Evolutionary conservation across 306 rosid genomes (phyloP), one percentile per base, ranked within the genome.

Genomic region (Malus fusca): DNA sequence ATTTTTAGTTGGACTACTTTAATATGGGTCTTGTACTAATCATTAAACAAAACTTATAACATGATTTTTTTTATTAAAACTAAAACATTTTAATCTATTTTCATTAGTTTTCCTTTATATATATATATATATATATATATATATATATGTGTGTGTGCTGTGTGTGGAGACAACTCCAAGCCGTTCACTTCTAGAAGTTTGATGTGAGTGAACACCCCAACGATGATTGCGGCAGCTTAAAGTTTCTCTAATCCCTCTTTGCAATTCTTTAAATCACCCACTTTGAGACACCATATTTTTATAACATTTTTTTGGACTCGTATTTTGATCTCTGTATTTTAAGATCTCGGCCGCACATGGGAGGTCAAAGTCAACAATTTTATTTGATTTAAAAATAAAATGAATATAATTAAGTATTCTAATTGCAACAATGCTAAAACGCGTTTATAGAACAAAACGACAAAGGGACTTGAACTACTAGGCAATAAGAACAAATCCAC

Each of bases 281-380:
- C 77, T 74, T 74, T 74, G 60, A 61, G 77, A 43, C 59, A 26
- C 28, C 22, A 8, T 22, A 26, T 15, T 25, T 26, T 56, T 11
- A 56, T 56, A 56, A 58, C 59, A 43, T 61, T 19, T 60, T 25
- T 31, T 65, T 25, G 23, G 43, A 60, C 77, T n/a, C 22, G 31
- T n/a, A 6, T 19, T 12, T 26, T 23, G 73, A 37, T 8, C 56
- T 33, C 17, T 68, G 11, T 64, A 52, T 15, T 42, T 58, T 14
- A 76, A 14, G 71, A 68, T 40, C 73, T 63, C 70, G 84, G 71
- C 70, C n/a, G 74, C 83, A 85, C 85, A 77, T 69, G 80, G 53
- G 43, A 66, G 83, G 92, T 87, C 90, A 89, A 88, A 84, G 87
- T 89, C 90, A 83, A 84, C 70, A 89, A 7, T 62, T 63, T 76